Conservation (phyloP, 2,329 filamentous ascomycete genomes). For the Fusarium secorum region DNA sequence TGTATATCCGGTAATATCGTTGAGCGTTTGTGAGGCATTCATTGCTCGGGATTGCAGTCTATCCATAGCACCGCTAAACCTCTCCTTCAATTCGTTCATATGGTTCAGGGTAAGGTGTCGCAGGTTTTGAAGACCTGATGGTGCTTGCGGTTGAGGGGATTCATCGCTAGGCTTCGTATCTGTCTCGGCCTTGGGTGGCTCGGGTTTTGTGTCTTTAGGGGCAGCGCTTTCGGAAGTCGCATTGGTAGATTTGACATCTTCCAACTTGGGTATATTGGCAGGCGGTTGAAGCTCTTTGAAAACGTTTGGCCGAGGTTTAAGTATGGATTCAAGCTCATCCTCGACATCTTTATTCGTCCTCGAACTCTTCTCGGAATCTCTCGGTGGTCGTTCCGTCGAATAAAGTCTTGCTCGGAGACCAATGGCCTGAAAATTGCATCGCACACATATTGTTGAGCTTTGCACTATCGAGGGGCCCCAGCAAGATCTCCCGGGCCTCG, state of each 20-base stretch:
- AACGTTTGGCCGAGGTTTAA: constrained; percentile 27
- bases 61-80: constrained; percentile 74
- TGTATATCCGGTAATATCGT: constrained; percentile 93
- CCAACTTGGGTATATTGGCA: constrained; percentile 10
- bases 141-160: background rate
- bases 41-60: constrained; percentile 85
- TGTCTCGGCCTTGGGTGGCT: background rate
- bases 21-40: constrained; percentile 85
- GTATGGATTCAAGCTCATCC: constrained; percentile 31
- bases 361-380: constrained; percentile 23
- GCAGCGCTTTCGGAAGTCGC: background rate
- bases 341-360: constrained; percentile 28
- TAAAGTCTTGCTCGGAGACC: constrained; percentile 36
- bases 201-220: constrained; percentile 1
- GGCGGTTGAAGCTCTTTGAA: constrained; percentile 17
- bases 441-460: constrained; percentile 30
- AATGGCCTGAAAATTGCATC: constrained; percentile 37
- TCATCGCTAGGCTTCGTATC: constrained; percentile 16
- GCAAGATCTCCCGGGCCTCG: constrained; percentile 30
- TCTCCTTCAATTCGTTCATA: constrained; percentile 46
- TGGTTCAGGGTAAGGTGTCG: constrained; percentile 47
- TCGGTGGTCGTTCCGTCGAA: constrained; percentile 40
- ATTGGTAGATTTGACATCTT: constrained; percentile 1
- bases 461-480: constrained; percentile 20
- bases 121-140: constrained; percentile 40